phyloP scores from a whole-genome alignment of 495 filamentous ascomycete genomes.

The Terfezia claveryi region DNA sequence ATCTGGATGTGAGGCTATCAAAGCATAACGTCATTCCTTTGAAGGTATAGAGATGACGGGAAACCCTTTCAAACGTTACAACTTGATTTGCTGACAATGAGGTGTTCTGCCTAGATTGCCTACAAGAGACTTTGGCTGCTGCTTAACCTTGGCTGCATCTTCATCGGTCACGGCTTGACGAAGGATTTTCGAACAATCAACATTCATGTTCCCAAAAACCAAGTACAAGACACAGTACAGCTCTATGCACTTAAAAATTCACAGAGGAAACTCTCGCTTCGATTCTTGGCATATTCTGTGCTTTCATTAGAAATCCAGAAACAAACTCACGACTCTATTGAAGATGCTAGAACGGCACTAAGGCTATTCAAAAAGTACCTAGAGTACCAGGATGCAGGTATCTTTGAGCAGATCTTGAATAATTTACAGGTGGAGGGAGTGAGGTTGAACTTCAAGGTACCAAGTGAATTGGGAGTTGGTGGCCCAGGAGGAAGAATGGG shows the following conservation, averaged over 20 bases:
- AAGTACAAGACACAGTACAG: conserved; percentile 82
- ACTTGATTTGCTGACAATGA: too few species aligned
- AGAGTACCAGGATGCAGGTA: conserved; percentile 67
- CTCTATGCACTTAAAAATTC: conserved; percentile 50
- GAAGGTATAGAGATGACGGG: conserved; percentile 29
- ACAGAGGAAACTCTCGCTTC: conserved; percentile 53
- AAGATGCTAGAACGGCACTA: conserved; percentile 76
- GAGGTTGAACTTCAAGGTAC: conserved; percentile 52
- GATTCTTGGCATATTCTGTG: conserved; percentile 70
- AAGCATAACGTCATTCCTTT: conserved; percentile 62
- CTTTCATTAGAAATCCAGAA: conserved; percentile 82
- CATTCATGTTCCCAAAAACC: conserved; percentile 75
- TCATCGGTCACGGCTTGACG: conserved; percentile 77
- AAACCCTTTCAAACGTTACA: too few species aligned
- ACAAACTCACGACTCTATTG: conserved; percentile 75
- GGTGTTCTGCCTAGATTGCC: conserved; percentile 21
- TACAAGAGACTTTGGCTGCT: conserved; percentile 98
- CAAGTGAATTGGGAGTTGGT: conserved; percentile 14
- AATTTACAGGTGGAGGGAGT: conserved; percentile 59
- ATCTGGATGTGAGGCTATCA: conserved; percentile 53
- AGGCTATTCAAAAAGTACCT: conserved; percentile 75
- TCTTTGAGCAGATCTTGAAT: conserved; percentile 52
- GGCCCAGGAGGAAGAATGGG: neutral
- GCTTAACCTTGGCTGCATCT: conserved; percentile 78
- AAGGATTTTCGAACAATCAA: conserved; percentile 96